Base-by-base conservation (phyloP, 805 yeast species). In the Saccharomycopsis sp. region DNA sequence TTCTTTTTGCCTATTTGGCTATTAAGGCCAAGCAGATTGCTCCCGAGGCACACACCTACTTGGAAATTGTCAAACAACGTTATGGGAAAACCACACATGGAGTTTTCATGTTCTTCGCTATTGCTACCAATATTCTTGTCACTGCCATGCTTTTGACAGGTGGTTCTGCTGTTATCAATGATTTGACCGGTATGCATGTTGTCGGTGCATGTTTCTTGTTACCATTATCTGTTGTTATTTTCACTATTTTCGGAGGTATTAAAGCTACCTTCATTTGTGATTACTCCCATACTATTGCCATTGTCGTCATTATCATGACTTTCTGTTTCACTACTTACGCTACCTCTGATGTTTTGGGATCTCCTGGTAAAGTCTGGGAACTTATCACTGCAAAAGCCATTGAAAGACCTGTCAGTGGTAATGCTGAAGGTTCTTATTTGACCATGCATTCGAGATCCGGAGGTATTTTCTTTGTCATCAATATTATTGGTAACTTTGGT, bases 91-190 rank as follows among this genome's bases (percentile, higher is more conserved):
- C 72, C 19, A 86, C 92, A 3, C 97, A 92, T 69, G 72, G 72
- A 24, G 82, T 85, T 3, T 87, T 76, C 70, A 75, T 88, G 69
- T 85, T 86, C 70, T 91, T 88, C 74, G 97, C 94, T 1, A 73
- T 89, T 57, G 92, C 92, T 3, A 89, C 97, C 41, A 92, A 92
- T 69, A 83, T 92, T 61, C 77, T 92, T 62, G 97, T 92, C 59
- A 89, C 96, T 34, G 96, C 96, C 2, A 90, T 90, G 97, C 78
- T 92, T 51, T 75, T 92, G 56, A 86, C 96, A 2, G 97, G 97
- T 61, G 97, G 96, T 38, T 84, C 96, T 52, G 94, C 96, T 0
- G 87, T 89, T 3, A 84, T 91, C 57, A 78, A 73, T 63, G 87
- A 86, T 65, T 76, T 92, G 63, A 90, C 97, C 1, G 97, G 97